Evolutionary conservation across 176 grass and related monocot species (phyloP).

Genomic region (Cenchrus americanus): DNA sequence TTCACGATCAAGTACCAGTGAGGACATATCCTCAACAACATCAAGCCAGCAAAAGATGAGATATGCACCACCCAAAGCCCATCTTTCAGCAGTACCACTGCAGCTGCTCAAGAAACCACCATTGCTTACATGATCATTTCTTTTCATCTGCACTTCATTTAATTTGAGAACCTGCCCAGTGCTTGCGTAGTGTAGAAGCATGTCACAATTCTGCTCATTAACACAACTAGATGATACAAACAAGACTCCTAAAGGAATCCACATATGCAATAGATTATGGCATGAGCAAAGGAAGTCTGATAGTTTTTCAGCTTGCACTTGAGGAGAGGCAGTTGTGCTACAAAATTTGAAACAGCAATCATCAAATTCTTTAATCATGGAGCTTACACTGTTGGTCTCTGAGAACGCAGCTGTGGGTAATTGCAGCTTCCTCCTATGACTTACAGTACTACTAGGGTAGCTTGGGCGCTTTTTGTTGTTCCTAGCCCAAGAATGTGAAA

Average conservation of each 20-base stretch:
- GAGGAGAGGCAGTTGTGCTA: neutral
- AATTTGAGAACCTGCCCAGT: slow-evolving; percentile 51
- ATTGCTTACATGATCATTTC: slow-evolving; percentile 19
- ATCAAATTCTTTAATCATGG: slow-evolving; percentile 61
- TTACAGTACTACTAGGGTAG: slow-evolving; percentile 30
- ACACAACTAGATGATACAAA: slow-evolving; percentile 51
- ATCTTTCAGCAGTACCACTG: slow-evolving; percentile 41
- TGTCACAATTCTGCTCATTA: slow-evolving; percentile 50
- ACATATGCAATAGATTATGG: slow-evolving; percentile 57
- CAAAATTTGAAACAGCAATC: slow-evolving; percentile 37
- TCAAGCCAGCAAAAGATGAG: slow-evolving; percentile 70
- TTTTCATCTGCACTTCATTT: slow-evolving; percentile 43
- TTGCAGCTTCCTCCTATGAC: slow-evolving; percentile 50
- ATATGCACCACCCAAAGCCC: slow-evolving; percentile 57
- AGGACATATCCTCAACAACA: slow-evolving; percentile 65
- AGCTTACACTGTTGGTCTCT: slow-evolving; percentile 30
- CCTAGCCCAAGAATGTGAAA: slow-evolving; percentile 56
- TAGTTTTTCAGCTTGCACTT: slow-evolving; percentile 28
- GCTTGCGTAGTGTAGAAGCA: slow-evolving; percentile 66
- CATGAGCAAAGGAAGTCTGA: slow-evolving; percentile 21
- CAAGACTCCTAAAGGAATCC: slow-evolving; percentile 73
- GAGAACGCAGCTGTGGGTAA: slow-evolving; percentile 29
- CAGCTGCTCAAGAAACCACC: slow-evolving; percentile 27
- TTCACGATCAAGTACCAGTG: slow-evolving; percentile 63
- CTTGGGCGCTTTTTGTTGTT: slow-evolving; percentile 31